Evolutionary conservation across 768 basidiomycete genomes (phyloP).

Genomic region (Melanogaster broomeanus): DNA sequence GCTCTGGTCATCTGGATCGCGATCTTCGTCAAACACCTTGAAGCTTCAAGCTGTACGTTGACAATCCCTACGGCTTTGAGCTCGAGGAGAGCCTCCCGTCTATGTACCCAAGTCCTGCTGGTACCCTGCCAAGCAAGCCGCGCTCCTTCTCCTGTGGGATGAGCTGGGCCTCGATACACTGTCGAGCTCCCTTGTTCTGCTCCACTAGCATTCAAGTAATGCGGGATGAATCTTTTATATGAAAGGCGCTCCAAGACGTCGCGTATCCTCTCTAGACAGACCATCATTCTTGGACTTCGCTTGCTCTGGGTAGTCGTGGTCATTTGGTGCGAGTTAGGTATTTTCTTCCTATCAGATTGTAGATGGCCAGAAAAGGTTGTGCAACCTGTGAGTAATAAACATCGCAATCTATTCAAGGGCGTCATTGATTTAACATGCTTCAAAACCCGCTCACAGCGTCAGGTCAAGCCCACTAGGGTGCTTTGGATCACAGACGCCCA

Average conservation of each 20-base stretch:
- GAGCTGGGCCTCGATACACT: too few relatives aligned
- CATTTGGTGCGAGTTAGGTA: slow-evolving; percentile 65
- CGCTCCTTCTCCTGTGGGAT: too few relatives aligned
- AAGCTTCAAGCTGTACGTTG: too few relatives aligned
- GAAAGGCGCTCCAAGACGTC: slow-evolving; percentile 28
- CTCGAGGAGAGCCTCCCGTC: too few relatives aligned
- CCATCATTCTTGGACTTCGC: slow-evolving; percentile 46
- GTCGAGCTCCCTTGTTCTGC: neutral
- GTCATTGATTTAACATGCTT: slow-evolving; percentile 4
- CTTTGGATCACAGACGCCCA: slow-evolving; percentile 73
- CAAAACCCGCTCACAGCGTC: slow-evolving; percentile 12
- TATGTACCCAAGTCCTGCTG: too few relatives aligned
- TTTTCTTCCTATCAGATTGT: slow-evolving; percentile 58
- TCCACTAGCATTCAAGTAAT: slow-evolving; percentile 17
- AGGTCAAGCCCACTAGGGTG: slow-evolving; percentile 48
- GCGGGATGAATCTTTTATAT: slow-evolving; percentile 28
- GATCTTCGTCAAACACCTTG: too few relatives aligned
- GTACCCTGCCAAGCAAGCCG: too few relatives aligned
- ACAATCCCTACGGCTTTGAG: too few relatives aligned
- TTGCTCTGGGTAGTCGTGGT: slow-evolving; percentile 56
- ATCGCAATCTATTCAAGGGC: neutral
- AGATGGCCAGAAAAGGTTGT: slow-evolving; percentile 53
- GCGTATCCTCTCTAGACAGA: slow-evolving; percentile 27
- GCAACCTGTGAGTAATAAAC: slow-evolving; percentile 25
- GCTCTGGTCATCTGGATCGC: too few relatives aligned